Conservation (phyloP, 805 yeast species). For the Candida maesae region DNA sequence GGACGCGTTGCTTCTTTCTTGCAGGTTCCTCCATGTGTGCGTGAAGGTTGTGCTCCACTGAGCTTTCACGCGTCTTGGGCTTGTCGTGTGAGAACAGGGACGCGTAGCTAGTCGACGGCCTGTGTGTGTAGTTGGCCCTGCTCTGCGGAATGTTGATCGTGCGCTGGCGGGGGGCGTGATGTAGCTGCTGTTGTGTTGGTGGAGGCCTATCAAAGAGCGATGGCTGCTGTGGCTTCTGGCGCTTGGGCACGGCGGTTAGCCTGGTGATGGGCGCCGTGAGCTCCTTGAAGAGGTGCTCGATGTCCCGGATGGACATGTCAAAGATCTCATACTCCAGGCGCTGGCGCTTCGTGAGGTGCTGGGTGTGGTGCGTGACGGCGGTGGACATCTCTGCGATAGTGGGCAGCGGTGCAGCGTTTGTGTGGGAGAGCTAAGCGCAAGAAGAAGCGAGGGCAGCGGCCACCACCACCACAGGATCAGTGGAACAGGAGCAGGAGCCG, state of each 20-base stretch:
- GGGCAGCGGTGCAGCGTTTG: too few species aligned
- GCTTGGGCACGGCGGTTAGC: not conserved
- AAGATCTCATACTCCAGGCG: conserved; percentile 11
- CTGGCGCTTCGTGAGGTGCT: conserved; percentile 4
- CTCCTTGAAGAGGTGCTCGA: conserved; percentile 7
- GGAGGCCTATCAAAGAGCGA: conserved; percentile 5
- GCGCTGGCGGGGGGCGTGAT: too few species aligned
- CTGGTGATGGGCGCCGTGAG: not conserved
- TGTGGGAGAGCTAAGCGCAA: too few species aligned
- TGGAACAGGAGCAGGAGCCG: too few species aligned
- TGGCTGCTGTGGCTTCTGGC: not conserved
- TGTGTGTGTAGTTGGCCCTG: conserved; percentile 4
- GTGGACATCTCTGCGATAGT: not conserved
- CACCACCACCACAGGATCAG: too few species aligned
- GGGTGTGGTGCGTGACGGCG: not conserved
- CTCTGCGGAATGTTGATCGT: too few species aligned
- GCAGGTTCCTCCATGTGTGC: not conserved
- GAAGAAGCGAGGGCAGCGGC: too few species aligned
- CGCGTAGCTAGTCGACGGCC: conserved; percentile 5
- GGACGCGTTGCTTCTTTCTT: too few species aligned
- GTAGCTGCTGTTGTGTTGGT: too few species aligned
- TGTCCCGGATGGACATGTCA: conserved; percentile 7
- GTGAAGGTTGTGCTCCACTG: not conserved
- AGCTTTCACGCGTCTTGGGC: conserved; percentile 6
- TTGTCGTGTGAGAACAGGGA: conserved; percentile 6